Percentiles rank a stretch among this genome's conserved stretches.
These are phyloP conservation scores for Claviceps arundinis DNA, from an alignment of 2,329 filamentous ascomycete genomes.

Conservation along the genomic window DNA sequence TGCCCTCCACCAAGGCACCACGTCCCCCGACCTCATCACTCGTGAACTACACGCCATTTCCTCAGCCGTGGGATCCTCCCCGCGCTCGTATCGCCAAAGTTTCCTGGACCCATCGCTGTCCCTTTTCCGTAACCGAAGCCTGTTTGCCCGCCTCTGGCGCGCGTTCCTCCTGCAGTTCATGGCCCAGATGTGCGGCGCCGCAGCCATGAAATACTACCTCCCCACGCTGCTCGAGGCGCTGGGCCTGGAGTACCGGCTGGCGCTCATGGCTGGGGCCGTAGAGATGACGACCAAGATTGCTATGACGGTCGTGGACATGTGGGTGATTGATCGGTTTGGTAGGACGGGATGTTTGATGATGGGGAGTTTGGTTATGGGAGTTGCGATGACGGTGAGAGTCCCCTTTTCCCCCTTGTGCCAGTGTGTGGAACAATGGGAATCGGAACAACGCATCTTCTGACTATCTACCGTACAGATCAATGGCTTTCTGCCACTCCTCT, in stretches of 20 bases:
- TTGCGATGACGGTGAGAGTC: conserved; percentile 34
- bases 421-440: too few relatives aligned
- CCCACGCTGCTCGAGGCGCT: conserved; percentile 38
- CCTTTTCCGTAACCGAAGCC: conserved; percentile 32
- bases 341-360: conserved; percentile 33
- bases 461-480: conserved; percentile 30
- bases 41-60: conserved; percentile 33
- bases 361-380: conserved; percentile 38
- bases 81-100: conserved; percentile 10
- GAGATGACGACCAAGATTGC: conserved; percentile 45
- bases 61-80: conserved; percentile 27
- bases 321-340: conserved; percentile 40
- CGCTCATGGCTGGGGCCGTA: conserved; percentile 39
- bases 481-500: conserved; percentile 35
- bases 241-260: conserved; percentile 32
- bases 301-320: conserved; percentile 42
- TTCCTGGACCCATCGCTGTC: conserved; percentile 16
- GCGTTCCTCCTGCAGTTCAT: conserved; percentile 45
- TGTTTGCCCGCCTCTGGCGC: conserved; percentile 42
- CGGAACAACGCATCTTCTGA: neutral
- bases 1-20: conserved; percentile 35
- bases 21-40: conserved; percentile 22
- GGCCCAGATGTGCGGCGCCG: conserved; percentile 46
- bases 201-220: conserved; percentile 48
- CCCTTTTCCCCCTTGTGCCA: too few relatives aligned